Evolutionary conservation across 257 asterid genomes (phyloP), one percentile per base, ranked within the genome.

Genomic region (Ilex aquifolium): DNA sequence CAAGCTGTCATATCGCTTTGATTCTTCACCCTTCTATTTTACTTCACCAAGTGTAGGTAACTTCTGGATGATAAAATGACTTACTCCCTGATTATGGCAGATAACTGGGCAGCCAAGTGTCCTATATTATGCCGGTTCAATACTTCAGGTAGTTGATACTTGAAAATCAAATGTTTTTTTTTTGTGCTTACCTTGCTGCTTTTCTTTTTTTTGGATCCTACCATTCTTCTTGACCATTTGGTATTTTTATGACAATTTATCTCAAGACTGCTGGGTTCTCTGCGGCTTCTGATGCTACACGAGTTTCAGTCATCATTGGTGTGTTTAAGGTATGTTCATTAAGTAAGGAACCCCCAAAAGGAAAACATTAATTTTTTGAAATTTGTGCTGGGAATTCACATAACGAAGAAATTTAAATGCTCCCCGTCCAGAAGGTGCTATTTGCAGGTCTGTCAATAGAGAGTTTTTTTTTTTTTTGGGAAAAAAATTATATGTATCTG

Each of bases 21-120:
- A 21, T 21, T 21, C 27, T 21, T 21, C 27, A 21, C 27, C 27
- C 27, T 21, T 21, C 27, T 21, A 21, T 21, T 21, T 21, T 21
- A 21, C 27, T 21, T 21, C 27, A 21, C 27, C 1, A 21, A 21
- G 27, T 21, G 27, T 21, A 21, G 27, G 39, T 31, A 57, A 61
- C 42, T 42, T 56, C 52, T 39, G 31, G 10, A 36, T 51, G 39
- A 36, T 56, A 66, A 67, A 53, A 54, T 60, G 60, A 50, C 31
- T 62, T 66, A 59, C 53, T 69, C 56, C 65, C 50, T 60, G 46
- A 62, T 40, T 66, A 62, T 73, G 52, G 63, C 78, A 92, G 99
- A 87, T 92, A 66, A 92, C 99, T 0, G 99, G 97, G 76, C 98
- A 92, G 76, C 99, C 99, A 68, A 92, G 99, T 70, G 99, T 92